A percentile compares a stretch with the other conserved stretches of the same genome.
Evolutionary conservation across 345 rosid species (phyloP).

Genomic region (Ailanthus altissimus): DNA sequence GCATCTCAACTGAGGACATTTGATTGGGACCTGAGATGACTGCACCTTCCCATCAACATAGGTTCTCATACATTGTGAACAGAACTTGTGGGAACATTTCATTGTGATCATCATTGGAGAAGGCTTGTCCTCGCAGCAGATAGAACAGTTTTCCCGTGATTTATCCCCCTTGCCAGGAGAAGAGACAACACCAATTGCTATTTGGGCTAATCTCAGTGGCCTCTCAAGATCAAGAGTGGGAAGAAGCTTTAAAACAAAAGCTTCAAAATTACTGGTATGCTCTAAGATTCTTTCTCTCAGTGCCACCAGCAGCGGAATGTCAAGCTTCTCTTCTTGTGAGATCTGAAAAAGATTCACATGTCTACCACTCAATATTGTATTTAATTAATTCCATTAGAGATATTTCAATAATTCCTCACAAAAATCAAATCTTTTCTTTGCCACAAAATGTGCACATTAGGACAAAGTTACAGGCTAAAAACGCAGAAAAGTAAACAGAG

Average conservation of each 20-base stretch:
- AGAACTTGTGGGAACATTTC: slow-evolving; percentile 90
- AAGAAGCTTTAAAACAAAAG: slow-evolving; percentile 64
- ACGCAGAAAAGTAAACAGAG: not conserved
- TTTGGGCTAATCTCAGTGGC: slow-evolving; percentile 69
- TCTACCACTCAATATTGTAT: not conserved
- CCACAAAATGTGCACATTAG: not conserved
- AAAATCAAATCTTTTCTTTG: not conserved
- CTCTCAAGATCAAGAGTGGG: slow-evolving; percentile 56
- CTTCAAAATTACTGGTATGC: slow-evolving; percentile 58
- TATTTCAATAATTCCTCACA: not conserved
- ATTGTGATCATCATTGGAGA: slow-evolving; percentile 69
- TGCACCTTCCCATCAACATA: slow-evolving; percentile 80
- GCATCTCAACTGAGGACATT: slow-evolving; percentile 89
- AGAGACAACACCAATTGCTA: slow-evolving; percentile 78
- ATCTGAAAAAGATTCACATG: slow-evolving; percentile 49
- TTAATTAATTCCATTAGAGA: not conserved
- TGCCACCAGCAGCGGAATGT: slow-evolving; percentile 67
- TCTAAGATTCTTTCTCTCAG: slow-evolving; percentile 74
- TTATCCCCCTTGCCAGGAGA: slow-evolving; percentile 41
- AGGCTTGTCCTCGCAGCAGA: slow-evolving; percentile 89
- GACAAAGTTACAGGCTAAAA: not conserved
- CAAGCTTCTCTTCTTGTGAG: slow-evolving; percentile 54
- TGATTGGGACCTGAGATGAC: slow-evolving; percentile 76
- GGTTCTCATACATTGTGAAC: slow-evolving; percentile 93
- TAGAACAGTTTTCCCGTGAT: slow-evolving; percentile 61